These are phyloP conservation scores for Bombardia bombarda DNA, from an alignment of 495 filamentous ascomycete species.

Conservation along the genomic window DNA sequence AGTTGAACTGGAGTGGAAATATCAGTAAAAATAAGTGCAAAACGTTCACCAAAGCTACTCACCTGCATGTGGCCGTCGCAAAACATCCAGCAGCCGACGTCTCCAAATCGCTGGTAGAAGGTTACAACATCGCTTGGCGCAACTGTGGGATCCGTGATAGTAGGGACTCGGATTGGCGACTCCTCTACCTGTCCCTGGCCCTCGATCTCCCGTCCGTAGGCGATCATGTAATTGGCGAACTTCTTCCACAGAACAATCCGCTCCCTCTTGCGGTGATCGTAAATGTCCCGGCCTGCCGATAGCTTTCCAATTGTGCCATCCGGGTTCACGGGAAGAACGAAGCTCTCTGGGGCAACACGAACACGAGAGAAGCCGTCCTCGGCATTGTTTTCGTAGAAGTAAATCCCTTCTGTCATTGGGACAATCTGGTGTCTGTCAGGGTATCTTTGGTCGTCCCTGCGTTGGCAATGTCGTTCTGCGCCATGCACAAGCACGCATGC, in stretches of 20 bases:
- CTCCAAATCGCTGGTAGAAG: conserved; percentile 83
- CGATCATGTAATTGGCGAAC: conserved; percentile 91
- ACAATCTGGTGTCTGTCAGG: conserved; percentile 57
- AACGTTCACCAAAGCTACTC: conserved; percentile 1
- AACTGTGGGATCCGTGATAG: conserved; percentile 35
- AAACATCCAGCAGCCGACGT: conserved; percentile 85
- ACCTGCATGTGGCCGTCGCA: conserved; percentile 80
- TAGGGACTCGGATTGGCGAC: conserved; percentile 39
- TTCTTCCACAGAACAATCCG: conserved; percentile 78
- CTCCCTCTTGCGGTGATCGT: conserved; percentile 61
- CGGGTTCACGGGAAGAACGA: conserved; percentile 42
- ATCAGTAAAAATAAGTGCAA: background rate
- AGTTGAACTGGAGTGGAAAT: conserved; percentile 66
- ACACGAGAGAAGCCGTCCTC: conserved; percentile 57
- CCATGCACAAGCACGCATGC: conserved; percentile 63
- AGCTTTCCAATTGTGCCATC: conserved; percentile 48
- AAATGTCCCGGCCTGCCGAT: conserved; percentile 44
- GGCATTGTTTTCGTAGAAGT: conserved; percentile 72
- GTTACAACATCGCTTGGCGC: conserved; percentile 59
- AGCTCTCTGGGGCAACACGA: conserved; percentile 52
- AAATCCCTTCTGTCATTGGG: conserved; percentile 54
- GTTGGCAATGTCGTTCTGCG: conserved; percentile 50
- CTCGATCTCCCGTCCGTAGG: conserved; percentile 46
- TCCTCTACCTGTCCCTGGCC: conserved; percentile 28
- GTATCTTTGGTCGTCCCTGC: conserved; percentile 45